These are phyloP conservation scores for Saccharomycopsis malanga DNA, from an alignment of 805 yeast species.

Conservation along the genomic window DNA sequence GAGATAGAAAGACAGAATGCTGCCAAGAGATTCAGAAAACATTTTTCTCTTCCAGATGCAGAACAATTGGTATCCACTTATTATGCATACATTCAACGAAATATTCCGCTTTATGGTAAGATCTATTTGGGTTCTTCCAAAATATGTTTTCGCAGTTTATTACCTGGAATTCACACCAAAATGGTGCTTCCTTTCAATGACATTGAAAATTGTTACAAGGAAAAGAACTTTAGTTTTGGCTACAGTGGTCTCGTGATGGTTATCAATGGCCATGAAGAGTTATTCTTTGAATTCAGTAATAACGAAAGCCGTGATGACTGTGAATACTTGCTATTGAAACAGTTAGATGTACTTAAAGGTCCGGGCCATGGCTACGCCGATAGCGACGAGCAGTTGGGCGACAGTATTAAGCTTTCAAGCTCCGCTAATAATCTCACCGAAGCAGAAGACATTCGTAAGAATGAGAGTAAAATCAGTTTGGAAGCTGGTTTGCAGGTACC, in stretches of 20 bases:
- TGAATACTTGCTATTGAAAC: conserved; percentile 44
- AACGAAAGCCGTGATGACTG: conserved; percentile 66
- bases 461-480: conserved; percentile 58
- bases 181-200: conserved; percentile 78
- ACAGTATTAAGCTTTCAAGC: conserved; percentile 29
- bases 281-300: conserved; percentile 70
- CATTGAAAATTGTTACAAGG: conserved; percentile 60
- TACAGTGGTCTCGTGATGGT: conserved; percentile 66
- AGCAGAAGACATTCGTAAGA: conserved; percentile 54
- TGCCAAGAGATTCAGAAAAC: conserved; percentile 51
- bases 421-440: conserved; percentile 31
- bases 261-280: conserved; percentile 67
- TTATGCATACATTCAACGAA: conserved; percentile 58
- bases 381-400: conserved; percentile 21
- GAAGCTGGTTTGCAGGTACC: conserved; percentile 57
- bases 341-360: conserved; percentile 38
- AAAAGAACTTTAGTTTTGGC: conserved; percentile 59
- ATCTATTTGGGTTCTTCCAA: conserved; percentile 61
- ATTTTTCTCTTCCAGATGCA: conserved; percentile 53
- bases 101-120: conserved; percentile 79
- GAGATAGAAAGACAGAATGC: conserved; percentile 39
- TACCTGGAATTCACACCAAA: conserved; percentile 70
- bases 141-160: conserved; percentile 72
- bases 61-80: conserved; percentile 60
- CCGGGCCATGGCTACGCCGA: conserved; percentile 7